These are phyloP conservation scores for Macrocybe gigantea DNA, from an alignment of 768 basidiomycete species.

Conservation along the genomic window DNA sequence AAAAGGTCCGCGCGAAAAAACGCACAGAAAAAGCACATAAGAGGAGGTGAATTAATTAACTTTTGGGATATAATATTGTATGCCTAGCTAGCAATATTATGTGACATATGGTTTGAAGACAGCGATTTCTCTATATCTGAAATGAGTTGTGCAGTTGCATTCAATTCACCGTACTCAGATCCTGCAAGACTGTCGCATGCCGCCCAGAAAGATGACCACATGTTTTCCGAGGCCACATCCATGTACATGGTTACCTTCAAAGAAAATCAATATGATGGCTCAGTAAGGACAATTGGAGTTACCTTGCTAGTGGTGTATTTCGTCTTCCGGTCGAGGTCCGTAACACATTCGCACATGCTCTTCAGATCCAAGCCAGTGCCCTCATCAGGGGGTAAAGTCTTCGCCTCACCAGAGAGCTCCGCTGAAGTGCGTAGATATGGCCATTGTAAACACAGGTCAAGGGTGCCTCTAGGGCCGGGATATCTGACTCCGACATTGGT, in stretches of 20 bases:
- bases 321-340: slow-evolving; percentile 51
- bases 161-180: slow-evolving; percentile 34
- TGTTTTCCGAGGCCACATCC: too few relatives aligned
- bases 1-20: slow-evolving; percentile 78
- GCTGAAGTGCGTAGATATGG: slow-evolving; percentile 39
- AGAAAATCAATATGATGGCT: neutral
- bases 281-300: slow-evolving; percentile 7
- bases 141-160: too few relatives aligned
- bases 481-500: slow-evolving; percentile 16
- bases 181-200: slow-evolving; percentile 30
- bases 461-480: slow-evolving; percentile 42
- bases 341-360: slow-evolving; percentile 38
- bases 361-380: neutral
- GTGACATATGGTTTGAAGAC: neutral
- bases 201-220: slow-evolving; percentile 29
- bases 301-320: slow-evolving; percentile 53
- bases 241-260: too few relatives aligned
- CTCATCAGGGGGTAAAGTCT: slow-evolving; percentile 21
- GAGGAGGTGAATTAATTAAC: slow-evolving; percentile 36
- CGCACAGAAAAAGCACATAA: slow-evolving; percentile 70
- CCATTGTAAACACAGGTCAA: slow-evolving; percentile 30
- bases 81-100: neutral
- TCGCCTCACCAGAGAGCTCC: slow-evolving; percentile 43
- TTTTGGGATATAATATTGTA: slow-evolving; percentile 8
- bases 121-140: neutral